Base-by-base conservation (phyloP, 352 stramenopile genomes). In the Elongisporangium anandrum region DNA sequence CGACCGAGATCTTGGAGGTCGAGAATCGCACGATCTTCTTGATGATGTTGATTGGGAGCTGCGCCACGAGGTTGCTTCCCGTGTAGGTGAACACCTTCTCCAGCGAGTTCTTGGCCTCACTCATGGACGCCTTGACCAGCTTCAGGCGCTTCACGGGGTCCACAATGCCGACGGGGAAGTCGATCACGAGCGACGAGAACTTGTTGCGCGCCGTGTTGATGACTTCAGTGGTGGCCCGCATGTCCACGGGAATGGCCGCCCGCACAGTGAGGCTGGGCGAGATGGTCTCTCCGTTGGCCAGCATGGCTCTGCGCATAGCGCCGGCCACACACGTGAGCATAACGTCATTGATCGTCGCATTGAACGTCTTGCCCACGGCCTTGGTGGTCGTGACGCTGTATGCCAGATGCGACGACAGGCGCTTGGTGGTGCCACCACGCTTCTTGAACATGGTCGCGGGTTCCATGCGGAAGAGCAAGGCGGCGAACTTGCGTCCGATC, bases 61-160 rank as follows among this genome's bases (percentile, higher is more conserved):
- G 68, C n/a, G 82, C 77, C 17, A 92, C 53, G 1, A 87, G 13
- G 61, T 87, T 73, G 57, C 64, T 88, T 17, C 70, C 72, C 50
- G 59, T 72, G 67, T 90, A 92, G 55, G 83, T 83, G 47, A 94
- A 91, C 45, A 78, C 60, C 67, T 92, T 91, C 59, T 90, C 84
- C 39, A 90, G 66, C 60, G 84, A 92, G 51, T 85, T 78, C 61
- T 94, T 94, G 63, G 80, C 82, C 49, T 90, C 84, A 61, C 74
- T 76, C 80, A 94, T 90, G 20, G 77, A 66, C 52, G 22, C 16
- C 19, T 69, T 79, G 56, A 92, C 70, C 9, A 74, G 50, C 38
- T 59, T 26, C 45, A 91, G 73, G n/a, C 84, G 81, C 62, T 77
- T 57, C n/a, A 68, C 59, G 5, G 73, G 53, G 53, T 90, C 71